Base-by-base conservation (phyloP, 441 rosid species). In the Aquilaria agallochum region DNA sequence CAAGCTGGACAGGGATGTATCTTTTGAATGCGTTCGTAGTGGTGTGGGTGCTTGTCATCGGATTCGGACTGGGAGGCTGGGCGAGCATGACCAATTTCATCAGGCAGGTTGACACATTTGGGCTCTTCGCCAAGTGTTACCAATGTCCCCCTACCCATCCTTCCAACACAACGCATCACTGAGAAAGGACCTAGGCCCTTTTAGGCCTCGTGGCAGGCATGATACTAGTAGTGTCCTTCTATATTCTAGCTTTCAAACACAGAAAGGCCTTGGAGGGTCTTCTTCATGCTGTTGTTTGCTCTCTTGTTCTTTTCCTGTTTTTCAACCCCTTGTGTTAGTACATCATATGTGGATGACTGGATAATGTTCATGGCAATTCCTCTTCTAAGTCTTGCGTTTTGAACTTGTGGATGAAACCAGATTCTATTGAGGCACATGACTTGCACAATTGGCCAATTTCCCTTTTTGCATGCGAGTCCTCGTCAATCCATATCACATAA, bases 51-150 rank as follows among this genome's bases (percentile, higher is more conserved):
- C 30, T 80, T 2, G 76, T 78, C 30, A 75, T 83, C 50, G 89
- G 89, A 20, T 83, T 83, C 31, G 84, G 84, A 11, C 59, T 81
- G 44, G 89, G 84, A 53, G 89, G 86, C 20, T 83, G 89, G 86
- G 89, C 84, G 5, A 83, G 89, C 62, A 62, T 83, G 82, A 42
- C 72, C 49, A 79, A 83, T 60, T 83, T 83, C 75, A 68, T 83
- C 64, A 73, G 32, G 45, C 86, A 83, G 58, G 82, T 83, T 3
- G 82, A 78, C 66, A 79, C 80, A n/a, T 83, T 83, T 13, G 84
- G 86, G 1, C 81, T 81, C n/a, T 83, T 81, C 40, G 84, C 86
- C 20, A 83, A 83, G 69, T 83, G 89, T 65, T 83, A 81, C 72
- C 89, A 81, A 32, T 83, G 88, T 59, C 72, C 81, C 11, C 66